Base-by-base conservation (phyloP, 2,329 filamentous ascomycete genomes). In the Apiospora malaysiana region DNA sequence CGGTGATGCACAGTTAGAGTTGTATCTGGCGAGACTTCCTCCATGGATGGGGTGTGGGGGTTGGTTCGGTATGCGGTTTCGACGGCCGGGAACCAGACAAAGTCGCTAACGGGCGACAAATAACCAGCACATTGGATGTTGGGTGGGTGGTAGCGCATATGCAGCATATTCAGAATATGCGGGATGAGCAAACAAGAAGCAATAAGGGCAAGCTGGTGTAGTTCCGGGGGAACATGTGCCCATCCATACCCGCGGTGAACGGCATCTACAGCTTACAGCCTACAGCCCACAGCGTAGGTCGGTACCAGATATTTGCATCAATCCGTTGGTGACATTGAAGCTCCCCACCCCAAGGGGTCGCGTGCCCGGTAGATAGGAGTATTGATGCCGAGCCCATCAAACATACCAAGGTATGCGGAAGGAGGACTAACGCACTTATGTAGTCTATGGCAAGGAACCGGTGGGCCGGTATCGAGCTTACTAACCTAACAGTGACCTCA, bases 101-200 rank as follows among this genome's bases (percentile, higher is more conserved):
- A 56, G 51, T 27, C 51, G 51, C 25, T 32, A 59, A 16, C 51
- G 32, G 21, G 51, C 32, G 51, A 59, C 56, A 63, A 63, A 40
- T 21, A 59, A 63, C 56, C 56, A 63, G 18, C n/a, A 21, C 27
- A 63, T n/a, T 63, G 32, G 56, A 32, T 63, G 56, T n/a, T 63
- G 32, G 56, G 56, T 63, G 56, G 56, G 56, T 63, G 56, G 56
- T 63, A 63, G 56, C 56, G 56, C 56, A 63, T 63, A 63, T 63
- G 56, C 56, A 63, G 32, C 56, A 63, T 63, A n/a, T 40, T 40
- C 56, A n/a, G n/a, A 63, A 63, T 63, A 40, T 63, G 56, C 21
- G 56, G 32, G 56, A 63, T 37, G 56, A 40, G 40, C 56, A 40
- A 63, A 40, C 56, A 63, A 49, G 56, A 63, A 40, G 32, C 9